Percentiles rank a stretch among this genome's conserved stretches.
Conservation (phyloP, 2,329 filamentous ascomycete species). For the Claviceps purpurea region DNA sequence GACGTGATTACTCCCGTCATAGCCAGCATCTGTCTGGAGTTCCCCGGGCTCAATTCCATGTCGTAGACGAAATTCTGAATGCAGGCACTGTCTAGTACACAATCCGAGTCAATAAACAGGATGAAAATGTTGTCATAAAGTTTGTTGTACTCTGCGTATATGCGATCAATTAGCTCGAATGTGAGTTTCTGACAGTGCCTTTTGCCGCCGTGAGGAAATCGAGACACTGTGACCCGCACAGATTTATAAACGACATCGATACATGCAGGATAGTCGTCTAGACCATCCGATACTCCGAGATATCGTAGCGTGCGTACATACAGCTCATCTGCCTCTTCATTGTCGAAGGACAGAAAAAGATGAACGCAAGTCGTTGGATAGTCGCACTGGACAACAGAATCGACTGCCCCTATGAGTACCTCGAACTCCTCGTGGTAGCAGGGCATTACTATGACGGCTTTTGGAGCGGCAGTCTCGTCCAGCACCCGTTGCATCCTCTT, state of each 20-base stretch:
- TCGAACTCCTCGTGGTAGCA: constrained; percentile 88
- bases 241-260: constrained; percentile 80
- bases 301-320: constrained; percentile 78
- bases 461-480: constrained; percentile 76
- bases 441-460: constrained; percentile 93
- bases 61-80: constrained; percentile 97
- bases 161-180: constrained; percentile 83
- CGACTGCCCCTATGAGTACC: constrained; percentile 69
- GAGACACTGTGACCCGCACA: constrained; percentile 76
- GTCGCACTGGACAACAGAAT: constrained; percentile 87
- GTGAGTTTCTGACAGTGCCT: constrained; percentile 87
- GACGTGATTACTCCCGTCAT: constrained; percentile 98
- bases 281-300: constrained; percentile 65
- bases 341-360: constrained; percentile 90
- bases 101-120: constrained; percentile 94
- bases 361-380: constrained; percentile 88
- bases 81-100: constrained; percentile 80
- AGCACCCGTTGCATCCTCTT: constrained; percentile 74
- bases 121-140: constrained; percentile 88
- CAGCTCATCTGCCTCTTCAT: constrained; percentile 74
- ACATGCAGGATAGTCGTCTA: constrained; percentile 71
- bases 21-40: constrained; percentile 82
- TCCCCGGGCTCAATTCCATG: constrained; percentile 93
- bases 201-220: constrained; percentile 89
- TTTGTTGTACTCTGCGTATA: constrained; percentile 78